A percentile compares a stretch with the other conserved stretches of the same genome.
phyloP scores from a whole-genome alignment of 257 asterid species.

The Petunia secreta region DNA sequence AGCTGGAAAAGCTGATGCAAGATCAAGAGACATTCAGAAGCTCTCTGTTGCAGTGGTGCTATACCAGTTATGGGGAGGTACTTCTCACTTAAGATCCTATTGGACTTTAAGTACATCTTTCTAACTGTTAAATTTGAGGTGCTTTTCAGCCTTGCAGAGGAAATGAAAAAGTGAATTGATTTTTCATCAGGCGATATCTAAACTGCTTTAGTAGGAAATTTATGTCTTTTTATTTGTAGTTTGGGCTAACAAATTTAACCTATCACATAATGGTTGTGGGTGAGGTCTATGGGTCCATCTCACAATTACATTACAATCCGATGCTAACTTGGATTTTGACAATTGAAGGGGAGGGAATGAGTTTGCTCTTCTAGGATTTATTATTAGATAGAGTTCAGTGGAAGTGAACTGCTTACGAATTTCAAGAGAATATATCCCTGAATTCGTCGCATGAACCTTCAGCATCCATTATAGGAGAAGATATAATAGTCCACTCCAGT shows the following conservation, averaged over 20 bases:
- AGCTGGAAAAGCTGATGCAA: slow-evolving; percentile 70
- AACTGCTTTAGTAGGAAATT: neutral
- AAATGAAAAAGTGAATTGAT: neutral
- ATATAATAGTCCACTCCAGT: neutral
- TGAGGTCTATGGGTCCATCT: slow-evolving; percentile 8
- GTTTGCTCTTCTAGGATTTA: neutral
- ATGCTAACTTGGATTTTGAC: slow-evolving; percentile 1
- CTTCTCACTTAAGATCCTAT: slow-evolving; percentile 29
- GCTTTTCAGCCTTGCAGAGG: slow-evolving; percentile 16
- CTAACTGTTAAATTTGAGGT: slow-evolving; percentile 10
- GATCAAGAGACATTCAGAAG: slow-evolving; percentile 76
- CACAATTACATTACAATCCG: neutral
- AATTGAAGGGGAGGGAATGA: neutral
- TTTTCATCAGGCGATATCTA: neutral
- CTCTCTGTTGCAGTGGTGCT: slow-evolving; percentile 81
- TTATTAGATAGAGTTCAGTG: slow-evolving; percentile 10
- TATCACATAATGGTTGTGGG: neutral
- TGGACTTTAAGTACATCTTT: neutral
- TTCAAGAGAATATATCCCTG: neutral
- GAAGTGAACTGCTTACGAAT: neutral
- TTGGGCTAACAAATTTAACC: neutral
- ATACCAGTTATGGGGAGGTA: slow-evolving; percentile 91
- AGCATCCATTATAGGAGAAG: neutral
- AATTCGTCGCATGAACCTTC: neutral
- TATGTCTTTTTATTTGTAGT: neutral